Evolutionary conservation across 352 stramenopile genomes (phyloP).

Genomic region (Globisporangium paddicum): DNA sequence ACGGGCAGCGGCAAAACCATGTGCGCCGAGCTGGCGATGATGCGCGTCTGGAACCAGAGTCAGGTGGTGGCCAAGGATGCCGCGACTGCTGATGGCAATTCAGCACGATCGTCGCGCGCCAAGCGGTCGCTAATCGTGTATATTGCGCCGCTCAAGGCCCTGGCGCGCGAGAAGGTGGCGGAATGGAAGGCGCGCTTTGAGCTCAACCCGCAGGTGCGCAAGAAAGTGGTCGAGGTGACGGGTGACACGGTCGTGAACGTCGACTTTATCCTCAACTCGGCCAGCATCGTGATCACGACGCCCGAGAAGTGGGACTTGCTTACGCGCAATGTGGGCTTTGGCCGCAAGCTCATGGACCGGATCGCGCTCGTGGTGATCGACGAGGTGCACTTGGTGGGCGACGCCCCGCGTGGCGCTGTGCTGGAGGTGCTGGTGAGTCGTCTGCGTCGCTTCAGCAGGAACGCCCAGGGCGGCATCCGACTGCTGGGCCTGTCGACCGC

Average conservation of each 20-base stretch:
- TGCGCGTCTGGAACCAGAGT: conserved; percentile 88
- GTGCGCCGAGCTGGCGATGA: conserved; percentile 96
- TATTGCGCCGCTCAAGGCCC: conserved; percentile 96
- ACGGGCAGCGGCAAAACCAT: conserved; percentile 97
- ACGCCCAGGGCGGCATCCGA: conserved; percentile 65
- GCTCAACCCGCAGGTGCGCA: conserved; percentile 62
- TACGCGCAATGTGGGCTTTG: conserved; percentile 86
- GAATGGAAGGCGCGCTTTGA: conserved; percentile 96
- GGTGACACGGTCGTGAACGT: conserved; percentile 95
- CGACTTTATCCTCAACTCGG: conserved; percentile 83
- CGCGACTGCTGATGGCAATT: background rate
- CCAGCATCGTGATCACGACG: conserved; percentile 97
- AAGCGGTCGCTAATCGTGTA: conserved; percentile 90
- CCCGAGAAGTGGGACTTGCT: conserved; percentile 98
- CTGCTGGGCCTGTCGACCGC: conserved; percentile 96
- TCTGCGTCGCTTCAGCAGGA: conserved; percentile 68
- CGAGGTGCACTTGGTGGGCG: conserved; percentile 97
- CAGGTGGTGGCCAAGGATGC: background rate
- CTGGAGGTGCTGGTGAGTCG: conserved; percentile 90
- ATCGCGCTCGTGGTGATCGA: conserved; percentile 94
- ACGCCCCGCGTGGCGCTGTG: conserved; percentile 91
- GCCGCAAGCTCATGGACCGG: conserved; percentile 58
- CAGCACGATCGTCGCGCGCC: background rate
- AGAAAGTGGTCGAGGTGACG: conserved; percentile 96
- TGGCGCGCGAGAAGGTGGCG: conserved; percentile 94